Base-by-base conservation (phyloP, 495 filamentous ascomycete species). In the Hyphodiscus hymeniophilus region DNA sequence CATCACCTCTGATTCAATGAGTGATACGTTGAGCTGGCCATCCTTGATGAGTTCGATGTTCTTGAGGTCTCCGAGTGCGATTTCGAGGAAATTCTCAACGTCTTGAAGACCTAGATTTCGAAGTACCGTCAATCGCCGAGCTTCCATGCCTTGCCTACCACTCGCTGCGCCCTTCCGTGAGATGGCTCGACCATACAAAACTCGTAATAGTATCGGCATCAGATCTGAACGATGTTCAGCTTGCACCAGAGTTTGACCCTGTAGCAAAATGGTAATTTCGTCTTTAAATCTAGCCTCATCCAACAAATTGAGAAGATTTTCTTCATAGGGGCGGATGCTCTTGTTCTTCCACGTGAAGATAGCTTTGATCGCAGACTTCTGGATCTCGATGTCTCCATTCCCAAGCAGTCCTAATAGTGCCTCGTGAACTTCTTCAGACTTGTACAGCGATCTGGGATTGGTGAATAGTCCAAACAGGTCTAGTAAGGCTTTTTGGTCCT, bases 211-310 rank as follows among this genome's bases (percentile, higher is more conserved):
- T 12, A 99, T 76, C 2, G 92, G 90, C 70, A 95, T 83, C 13
- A 94, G 60, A 18, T 77, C 76, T 16, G 59, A 52, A 3, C 80
- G 79, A 60, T 97, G 85, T 39, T 85, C 77, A 16, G 77, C 66
- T 58, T 83, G 80, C 38, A 96, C 82, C 45, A 79, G 65, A 52
- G 81, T 87, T 45, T 89, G 81, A 7, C 89, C 85, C 57, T 89
- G 86, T 40, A 97, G 78, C 46, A 97, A 84, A 1, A 89, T 78
- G 0, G 87, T 77, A 12, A 97, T 75, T 64, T 96, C 89, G 57
- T 97, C 94, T 56, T 87, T 82, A 66, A 97, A 96, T 36, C 85
- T 73, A 2, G 87, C 77, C 50, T 97, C 92, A 55, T 99, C 94
- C 12, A 97, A 72, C 3, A 99, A 72, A 52, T 91, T 92, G 31